Evolutionary conservation across 768 basidiomycete species (phyloP).

Genomic region (Suillus weaverae): DNA sequence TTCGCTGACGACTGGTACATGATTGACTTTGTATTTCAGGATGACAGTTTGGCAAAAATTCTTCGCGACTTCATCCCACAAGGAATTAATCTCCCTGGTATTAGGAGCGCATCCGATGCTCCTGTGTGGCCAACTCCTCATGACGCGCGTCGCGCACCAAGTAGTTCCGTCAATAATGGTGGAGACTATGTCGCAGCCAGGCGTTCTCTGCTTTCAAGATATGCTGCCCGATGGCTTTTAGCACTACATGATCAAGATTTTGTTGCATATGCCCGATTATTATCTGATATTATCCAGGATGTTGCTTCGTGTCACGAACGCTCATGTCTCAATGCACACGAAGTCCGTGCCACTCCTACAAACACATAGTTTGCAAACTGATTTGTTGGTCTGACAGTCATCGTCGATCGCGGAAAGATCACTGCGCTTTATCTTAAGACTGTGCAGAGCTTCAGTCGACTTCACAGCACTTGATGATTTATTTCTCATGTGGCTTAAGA

Average conservation of each 20-base stretch:
- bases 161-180: slow-evolving; percentile 54
- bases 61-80: slow-evolving; percentile 68
- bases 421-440: slow-evolving; percentile 52
- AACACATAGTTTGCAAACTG: background rate
- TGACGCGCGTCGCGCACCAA: slow-evolving; percentile 33
- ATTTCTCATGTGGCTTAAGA: slow-evolving; percentile 60
- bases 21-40: slow-evolving; percentile 39
- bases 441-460: slow-evolving; percentile 51
- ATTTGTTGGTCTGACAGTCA: background rate
- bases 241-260: slow-evolving; percentile 66
- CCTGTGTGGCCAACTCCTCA: slow-evolving; percentile 55
- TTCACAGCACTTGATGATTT: slow-evolving; percentile 61
- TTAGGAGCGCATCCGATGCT: slow-evolving; percentile 45
- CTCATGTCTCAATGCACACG: background rate
- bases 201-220: slow-evolving; percentile 50
- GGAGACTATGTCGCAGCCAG: slow-evolving; percentile 70
- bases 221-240: slow-evolving; percentile 66
- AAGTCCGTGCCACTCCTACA: background rate
- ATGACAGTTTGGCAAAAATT: slow-evolving; percentile 63
- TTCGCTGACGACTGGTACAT: background rate
- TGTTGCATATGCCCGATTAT: slow-evolving; percentile 46
- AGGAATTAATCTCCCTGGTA: slow-evolving; percentile 60
- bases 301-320: slow-evolving; percentile 28
- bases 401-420: slow-evolving; percentile 37
- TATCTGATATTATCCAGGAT: slow-evolving; percentile 57